phyloP scores from a whole-genome alignment of 257 asterid genomes.

The Forsythia suspensa region DNA sequence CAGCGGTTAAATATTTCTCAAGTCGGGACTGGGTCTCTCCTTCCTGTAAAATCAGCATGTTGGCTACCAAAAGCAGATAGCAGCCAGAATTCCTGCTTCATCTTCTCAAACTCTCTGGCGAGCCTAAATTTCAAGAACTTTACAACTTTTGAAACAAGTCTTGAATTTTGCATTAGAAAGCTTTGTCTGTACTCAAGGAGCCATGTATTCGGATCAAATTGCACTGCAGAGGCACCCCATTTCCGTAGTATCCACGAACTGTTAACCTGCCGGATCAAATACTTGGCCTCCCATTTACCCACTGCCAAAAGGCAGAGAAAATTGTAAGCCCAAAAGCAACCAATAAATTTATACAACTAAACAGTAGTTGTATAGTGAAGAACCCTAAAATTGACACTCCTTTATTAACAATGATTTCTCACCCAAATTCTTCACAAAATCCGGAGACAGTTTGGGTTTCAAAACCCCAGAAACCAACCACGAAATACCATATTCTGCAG shows the following conservation, averaged over 20 bases:
- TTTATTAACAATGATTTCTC: slow-evolving; percentile 39
- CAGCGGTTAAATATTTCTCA: slow-evolving; percentile 26
- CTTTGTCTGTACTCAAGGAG: slow-evolving; percentile 19
- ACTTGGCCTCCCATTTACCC: slow-evolving; percentile 24
- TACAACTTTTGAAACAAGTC: slow-evolving; percentile 44
- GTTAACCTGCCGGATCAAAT: slow-evolving; percentile 33
- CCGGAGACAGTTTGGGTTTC: slow-evolving; percentile 31
- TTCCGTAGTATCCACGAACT: slow-evolving; percentile 65
- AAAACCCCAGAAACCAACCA: slow-evolving; percentile 46
- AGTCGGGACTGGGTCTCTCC: slow-evolving; percentile 43
- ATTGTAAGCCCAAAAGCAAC: background rate
- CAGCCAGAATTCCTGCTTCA: slow-evolving; percentile 50
- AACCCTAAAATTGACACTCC: slow-evolving; percentile 39
- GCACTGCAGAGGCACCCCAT: slow-evolving; percentile 70
- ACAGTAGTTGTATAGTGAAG: background rate
- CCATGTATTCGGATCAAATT: too few species aligned
- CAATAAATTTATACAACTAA: background rate
- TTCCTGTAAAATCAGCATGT: slow-evolving; percentile 18
- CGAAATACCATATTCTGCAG: slow-evolving; percentile 50
- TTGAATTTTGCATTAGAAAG: slow-evolving; percentile 44
- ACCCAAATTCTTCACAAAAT: slow-evolving; percentile 31
- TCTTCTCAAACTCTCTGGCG: slow-evolving; percentile 34
- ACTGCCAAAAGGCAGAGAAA: too few species aligned
- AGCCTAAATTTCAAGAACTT: slow-evolving; percentile 54
- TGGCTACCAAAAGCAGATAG: slow-evolving; percentile 31